phyloP scores from a whole-genome alignment of 768 basidiomycete genomes.

The Termitomyces sp. region DNA sequence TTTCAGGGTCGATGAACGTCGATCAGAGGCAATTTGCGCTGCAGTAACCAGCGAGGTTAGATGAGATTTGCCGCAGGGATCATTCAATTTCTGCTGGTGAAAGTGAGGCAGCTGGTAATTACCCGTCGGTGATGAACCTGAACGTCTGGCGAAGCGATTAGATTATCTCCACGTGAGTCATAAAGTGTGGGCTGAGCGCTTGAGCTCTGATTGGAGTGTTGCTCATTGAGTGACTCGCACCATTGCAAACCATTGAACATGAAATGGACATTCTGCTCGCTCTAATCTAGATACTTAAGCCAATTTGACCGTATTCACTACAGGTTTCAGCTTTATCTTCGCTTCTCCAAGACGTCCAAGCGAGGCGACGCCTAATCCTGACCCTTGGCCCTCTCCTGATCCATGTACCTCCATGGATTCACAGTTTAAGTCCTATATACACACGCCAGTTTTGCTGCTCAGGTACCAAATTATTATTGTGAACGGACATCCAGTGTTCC shows the following conservation, averaged over 20 bases:
- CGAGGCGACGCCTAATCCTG: conserved; percentile 21
- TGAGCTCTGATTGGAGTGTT: too few species aligned
- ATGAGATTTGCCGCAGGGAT: conserved; percentile 7
- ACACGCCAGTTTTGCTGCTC: conserved; percentile 33
- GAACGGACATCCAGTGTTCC: conserved; percentile 46
- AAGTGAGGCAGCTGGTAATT: neutral
- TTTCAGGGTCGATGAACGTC: conserved; percentile 9
- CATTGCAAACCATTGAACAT: neutral
- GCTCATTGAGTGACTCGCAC: too few species aligned
- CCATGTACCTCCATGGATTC: conserved; percentile 26
- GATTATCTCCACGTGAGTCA: conserved; percentile 9
- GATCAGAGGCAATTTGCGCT: conserved; percentile 13
- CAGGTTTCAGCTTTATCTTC: conserved; percentile 6
- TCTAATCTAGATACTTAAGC: too few species aligned
- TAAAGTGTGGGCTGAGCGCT: too few species aligned
- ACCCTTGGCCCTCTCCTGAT: conserved; percentile 21
- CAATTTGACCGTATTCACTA: neutral
- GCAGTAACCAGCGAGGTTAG: neutral
- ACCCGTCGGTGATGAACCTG: neutral
- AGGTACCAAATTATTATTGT: conserved; percentile 33
- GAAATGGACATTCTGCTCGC: neutral
- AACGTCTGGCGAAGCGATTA: conserved; percentile 1
- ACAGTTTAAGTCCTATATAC: conserved; percentile 27
- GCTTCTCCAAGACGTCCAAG: conserved; percentile 14
- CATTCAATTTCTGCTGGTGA: neutral